Percentiles rank a stretch among this genome's conserved stretches.
These are phyloP conservation scores for Aspergillus persii DNA, from an alignment of 2,329 filamentous ascomycete species.

Conservation along the genomic window DNA sequence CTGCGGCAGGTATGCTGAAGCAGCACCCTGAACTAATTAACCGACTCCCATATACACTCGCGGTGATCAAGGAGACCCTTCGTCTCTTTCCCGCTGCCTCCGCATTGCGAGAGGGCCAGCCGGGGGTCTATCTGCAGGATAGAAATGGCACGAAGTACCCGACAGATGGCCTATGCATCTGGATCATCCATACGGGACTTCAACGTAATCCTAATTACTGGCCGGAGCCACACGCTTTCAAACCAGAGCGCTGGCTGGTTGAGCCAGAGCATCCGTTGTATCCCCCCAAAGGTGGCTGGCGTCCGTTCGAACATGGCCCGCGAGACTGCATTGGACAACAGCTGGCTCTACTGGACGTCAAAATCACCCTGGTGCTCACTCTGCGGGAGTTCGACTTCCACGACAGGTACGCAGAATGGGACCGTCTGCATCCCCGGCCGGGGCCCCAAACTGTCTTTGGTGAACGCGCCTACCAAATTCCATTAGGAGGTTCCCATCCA, in stretches of 20 bases:
- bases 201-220: slow-evolving; percentile 4
- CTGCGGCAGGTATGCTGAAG: background rate
- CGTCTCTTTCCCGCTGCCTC: slow-evolving; percentile 7
- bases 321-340: slow-evolving; percentile 9
- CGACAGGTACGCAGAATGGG: slow-evolving; percentile 3
- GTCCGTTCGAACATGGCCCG: slow-evolving; percentile 14
- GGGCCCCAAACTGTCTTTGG: background rate
- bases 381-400: slow-evolving; percentile 5
- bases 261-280: background rate
- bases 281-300: slow-evolving; percentile 3
- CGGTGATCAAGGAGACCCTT: slow-evolving; percentile 13
- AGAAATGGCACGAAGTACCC: background rate
- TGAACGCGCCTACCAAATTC: slow-evolving; percentile 1
- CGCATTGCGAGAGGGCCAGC: background rate
- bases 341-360: slow-evolving; percentile 6
- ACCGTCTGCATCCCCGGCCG: background rate
- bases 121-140: background rate
- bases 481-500: no score
- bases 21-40: slow-evolving; percentile 5
- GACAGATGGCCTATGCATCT: background rate
- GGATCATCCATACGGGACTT: background rate
- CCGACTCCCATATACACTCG: slow-evolving; percentile 6
- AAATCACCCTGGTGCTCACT: slow-evolving; percentile 1
- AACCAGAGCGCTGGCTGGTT: slow-evolving; percentile 10
- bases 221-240: slow-evolving; percentile 5